Conservation (phyloP, 306 rosid species). For the Casuarina cunninghamiana region DNA sequence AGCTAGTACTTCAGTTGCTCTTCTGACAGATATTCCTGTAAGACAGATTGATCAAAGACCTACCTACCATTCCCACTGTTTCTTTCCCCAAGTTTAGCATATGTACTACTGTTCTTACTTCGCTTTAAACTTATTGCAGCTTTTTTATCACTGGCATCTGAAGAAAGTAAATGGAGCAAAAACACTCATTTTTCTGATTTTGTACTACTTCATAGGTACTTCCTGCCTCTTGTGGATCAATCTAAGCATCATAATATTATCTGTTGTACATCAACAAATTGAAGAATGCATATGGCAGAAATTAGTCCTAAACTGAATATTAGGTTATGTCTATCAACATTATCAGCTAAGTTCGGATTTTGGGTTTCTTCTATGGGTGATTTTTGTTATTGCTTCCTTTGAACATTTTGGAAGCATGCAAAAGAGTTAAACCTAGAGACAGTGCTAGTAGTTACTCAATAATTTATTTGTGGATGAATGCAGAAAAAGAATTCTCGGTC, state of each 20-base stretch:
- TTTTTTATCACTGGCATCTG: slow-evolving; percentile 56
- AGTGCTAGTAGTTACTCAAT: neutral
- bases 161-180: slow-evolving; percentile 44
- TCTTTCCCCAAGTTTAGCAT: slow-evolving; percentile 5
- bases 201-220: slow-evolving; percentile 63
- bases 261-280: neutral
- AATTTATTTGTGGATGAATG: neutral
- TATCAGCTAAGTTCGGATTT: neutral
- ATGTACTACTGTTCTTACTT: slow-evolving; percentile 20
- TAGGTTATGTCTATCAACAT: slow-evolving; percentile 9
- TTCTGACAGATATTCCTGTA: slow-evolving; percentile 65
- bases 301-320: neutral
- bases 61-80: neutral
- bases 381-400: neutral
- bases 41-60: slow-evolving; percentile 25
- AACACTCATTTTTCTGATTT: slow-evolving; percentile 41
- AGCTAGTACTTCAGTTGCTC: slow-evolving; percentile 58
- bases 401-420: neutral
- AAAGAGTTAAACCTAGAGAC: neutral
- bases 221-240: slow-evolving; percentile 8
- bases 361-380: neutral
- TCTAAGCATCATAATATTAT: neutral
- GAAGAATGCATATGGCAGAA: neutral
- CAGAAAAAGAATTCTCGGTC: neutral
- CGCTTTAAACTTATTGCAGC: slow-evolving; percentile 42